These are phyloP conservation scores for Nymphaea thermarum DNA, from an alignment of 164 flowering plant species.

Conservation along the genomic window DNA sequence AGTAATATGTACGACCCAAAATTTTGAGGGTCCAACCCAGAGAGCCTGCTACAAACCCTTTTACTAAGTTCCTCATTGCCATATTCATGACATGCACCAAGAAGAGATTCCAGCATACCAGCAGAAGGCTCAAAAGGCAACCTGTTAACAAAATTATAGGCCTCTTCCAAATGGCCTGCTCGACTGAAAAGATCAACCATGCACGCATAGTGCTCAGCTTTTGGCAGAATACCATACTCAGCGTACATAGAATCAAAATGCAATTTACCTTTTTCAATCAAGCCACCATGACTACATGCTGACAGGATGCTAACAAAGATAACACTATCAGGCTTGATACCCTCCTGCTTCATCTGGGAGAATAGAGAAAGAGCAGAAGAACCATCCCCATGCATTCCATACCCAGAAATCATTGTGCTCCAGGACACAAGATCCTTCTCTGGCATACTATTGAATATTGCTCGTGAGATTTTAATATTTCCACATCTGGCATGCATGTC, in stretches of 20 bases:
- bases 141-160: conserved; percentile 28
- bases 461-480: conserved; percentile 21
- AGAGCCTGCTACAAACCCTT: conserved; percentile 18
- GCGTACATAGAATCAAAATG: conserved; percentile 29
- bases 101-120: conserved; percentile 30
- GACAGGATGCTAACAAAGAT: conserved; percentile 33
- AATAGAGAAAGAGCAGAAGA: conserved; percentile 31
- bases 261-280: conserved; percentile 28
- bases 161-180: conserved; percentile 38
- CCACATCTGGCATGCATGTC: conserved; percentile 55
- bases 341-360: conserved; percentile 23
- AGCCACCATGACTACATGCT: conserved; percentile 54
- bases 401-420: conserved; percentile 42
- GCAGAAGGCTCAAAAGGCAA: conserved; percentile 22
- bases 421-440: conserved; percentile 36
- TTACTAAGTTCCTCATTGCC: conserved; percentile 36
- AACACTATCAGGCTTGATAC: conserved; percentile 27
- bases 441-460: conserved; percentile 26
- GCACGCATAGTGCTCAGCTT: conserved; percentile 47
- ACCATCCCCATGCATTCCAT: conserved; percentile 38
- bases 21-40: conserved; percentile 25
- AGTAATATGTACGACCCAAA: conserved; percentile 27
- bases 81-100: conserved; percentile 46
- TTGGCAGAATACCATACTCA: conserved; percentile 22
- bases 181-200: conserved; percentile 52